These are phyloP conservation scores for Iberis pinnata DNA, from an alignment of 345 rosid species.

Conservation along the genomic window DNA sequence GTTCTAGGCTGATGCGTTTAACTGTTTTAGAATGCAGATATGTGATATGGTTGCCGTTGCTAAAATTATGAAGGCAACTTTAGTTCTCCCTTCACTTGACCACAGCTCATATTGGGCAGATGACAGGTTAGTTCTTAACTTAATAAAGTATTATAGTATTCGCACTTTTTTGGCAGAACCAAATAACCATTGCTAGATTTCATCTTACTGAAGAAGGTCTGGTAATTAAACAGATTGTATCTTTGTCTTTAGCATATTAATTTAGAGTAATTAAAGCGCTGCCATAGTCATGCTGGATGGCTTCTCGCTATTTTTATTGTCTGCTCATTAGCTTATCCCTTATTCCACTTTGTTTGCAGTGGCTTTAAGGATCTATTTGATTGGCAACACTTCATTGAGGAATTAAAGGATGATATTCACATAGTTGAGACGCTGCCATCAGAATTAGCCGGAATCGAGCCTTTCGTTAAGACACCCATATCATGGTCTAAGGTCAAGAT, in stretches of 20 bases:
- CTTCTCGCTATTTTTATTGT: conserved; percentile 9
- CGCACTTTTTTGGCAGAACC: background rate
- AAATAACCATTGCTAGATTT: background rate
- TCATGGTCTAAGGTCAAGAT: conserved; percentile 87
- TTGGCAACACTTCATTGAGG: conserved; percentile 80
- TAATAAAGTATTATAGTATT: background rate
- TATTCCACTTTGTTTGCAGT: conserved; percentile 36
- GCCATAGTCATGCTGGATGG: conserved; percentile 5
- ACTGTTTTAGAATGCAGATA: conserved; percentile 72
- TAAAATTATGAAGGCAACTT: conserved; percentile 79
- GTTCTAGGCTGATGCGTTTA: conserved; percentile 37
- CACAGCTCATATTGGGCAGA: conserved; percentile 95
- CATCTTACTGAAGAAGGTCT: background rate
- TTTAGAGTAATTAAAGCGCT: background rate
- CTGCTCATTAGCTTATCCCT: conserved; percentile 9
- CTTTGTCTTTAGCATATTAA: background rate
- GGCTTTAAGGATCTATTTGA: conserved; percentile 92
- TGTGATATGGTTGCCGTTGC: conserved; percentile 97
- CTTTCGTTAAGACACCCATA: conserved; percentile 74
- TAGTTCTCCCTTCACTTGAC: conserved; percentile 90
- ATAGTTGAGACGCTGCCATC: conserved; percentile 72
- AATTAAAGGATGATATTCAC: conserved; percentile 71
- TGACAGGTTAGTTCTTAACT: conserved; percentile 44
- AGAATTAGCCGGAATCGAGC: conserved; percentile 48
- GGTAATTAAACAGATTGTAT: background rate